Base-by-base conservation (phyloP, 2,329 filamentous ascomycete genomes). In the Alternaria consortialis region DNA sequence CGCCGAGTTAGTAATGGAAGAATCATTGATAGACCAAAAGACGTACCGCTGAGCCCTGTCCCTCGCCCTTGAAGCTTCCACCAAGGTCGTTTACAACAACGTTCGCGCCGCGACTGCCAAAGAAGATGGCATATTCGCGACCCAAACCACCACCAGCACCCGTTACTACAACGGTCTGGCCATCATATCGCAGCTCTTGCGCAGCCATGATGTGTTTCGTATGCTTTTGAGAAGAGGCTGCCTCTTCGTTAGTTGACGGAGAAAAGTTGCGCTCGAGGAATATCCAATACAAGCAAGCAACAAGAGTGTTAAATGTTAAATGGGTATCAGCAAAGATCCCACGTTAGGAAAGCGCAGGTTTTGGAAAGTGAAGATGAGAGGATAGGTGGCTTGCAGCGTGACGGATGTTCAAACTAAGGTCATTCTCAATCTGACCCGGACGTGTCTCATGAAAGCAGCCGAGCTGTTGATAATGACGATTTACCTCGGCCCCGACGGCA, bases 31-130 rank as follows among this genome's bases (percentile, higher is more conserved):
- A 1, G 5, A 13, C 7, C 12, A 12, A 11, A 11, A 25, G 20
- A 72, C 84, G 70, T 82, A 97, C 94, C 88, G 93, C 96, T 79
- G 88, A 88, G 42, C 91, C 94, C 71, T 86, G 88, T 62, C 94
- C 94, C 83, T 97, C 93, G 71, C 95, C 94, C 81, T 95, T 94
- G 85, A 95, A 94, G 47, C 93, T 95, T 52, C 88, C 92, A 65
- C 95, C 95, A 53, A 98, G 87, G 79, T 99, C 95, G 80, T 99
- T 99, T 73, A 99, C 95, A 48, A 99, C 94, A 72, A 97, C 91
- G 80, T 91, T 96, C 71, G 93, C 95, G 74, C 95, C 95, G 77
- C 94, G 89, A 58, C 92, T 93, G 60, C 87, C 95, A 78, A 97
- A 98, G 85, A 97, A 98, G 62, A 90, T 84, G 70, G 91, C 90